These are phyloP conservation scores for Trichosanthes truncata DNA, from an alignment of 306 rosid species.

Conservation along the genomic window DNA sequence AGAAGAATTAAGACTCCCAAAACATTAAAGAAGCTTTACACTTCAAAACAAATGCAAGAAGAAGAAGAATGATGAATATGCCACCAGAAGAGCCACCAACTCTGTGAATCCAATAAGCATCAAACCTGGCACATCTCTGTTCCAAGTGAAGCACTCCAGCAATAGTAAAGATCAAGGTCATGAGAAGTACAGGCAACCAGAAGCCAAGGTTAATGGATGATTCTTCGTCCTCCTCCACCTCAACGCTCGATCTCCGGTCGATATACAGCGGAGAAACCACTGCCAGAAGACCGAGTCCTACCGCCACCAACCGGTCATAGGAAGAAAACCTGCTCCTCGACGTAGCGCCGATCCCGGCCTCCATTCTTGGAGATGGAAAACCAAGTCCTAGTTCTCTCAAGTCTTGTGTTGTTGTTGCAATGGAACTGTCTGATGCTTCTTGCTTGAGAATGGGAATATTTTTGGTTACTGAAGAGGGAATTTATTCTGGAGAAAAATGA, in stretches of 20 bases:
- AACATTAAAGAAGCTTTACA: conserved; percentile 41
- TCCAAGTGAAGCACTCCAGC: conserved; percentile 42
- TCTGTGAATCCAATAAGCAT: conserved; percentile 80
- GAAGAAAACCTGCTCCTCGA: conserved; percentile 46
- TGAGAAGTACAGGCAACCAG: conserved; percentile 55
- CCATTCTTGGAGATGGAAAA: not conserved
- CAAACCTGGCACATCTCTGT: conserved; percentile 41
- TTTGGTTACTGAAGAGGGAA: not conserved
- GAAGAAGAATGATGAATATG: conserved; percentile 38
- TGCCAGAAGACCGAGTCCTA: conserved; percentile 51
- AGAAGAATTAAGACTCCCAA: conserved; percentile 20
- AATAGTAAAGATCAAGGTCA: conserved; percentile 44
- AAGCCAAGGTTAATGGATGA: conserved; percentile 22
- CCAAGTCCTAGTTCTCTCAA: not conserved
- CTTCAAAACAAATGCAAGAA: conserved; percentile 71
- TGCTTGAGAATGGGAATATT: not conserved
- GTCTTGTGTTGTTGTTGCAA: not conserved
- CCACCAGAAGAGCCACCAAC: conserved; percentile 85
- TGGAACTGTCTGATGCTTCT: not conserved
- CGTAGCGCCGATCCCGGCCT: conserved; percentile 27
- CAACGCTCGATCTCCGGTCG: conserved; percentile 36
- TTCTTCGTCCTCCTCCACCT: conserved; percentile 41
- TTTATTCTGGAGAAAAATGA: not conserved
- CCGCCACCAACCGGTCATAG: conserved; percentile 43
- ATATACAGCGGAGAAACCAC: conserved; percentile 80